Evolutionary conservation across 2,329 filamentous ascomycete species (phyloP).

Genomic region (Myriosclerotinia curreyana): DNA sequence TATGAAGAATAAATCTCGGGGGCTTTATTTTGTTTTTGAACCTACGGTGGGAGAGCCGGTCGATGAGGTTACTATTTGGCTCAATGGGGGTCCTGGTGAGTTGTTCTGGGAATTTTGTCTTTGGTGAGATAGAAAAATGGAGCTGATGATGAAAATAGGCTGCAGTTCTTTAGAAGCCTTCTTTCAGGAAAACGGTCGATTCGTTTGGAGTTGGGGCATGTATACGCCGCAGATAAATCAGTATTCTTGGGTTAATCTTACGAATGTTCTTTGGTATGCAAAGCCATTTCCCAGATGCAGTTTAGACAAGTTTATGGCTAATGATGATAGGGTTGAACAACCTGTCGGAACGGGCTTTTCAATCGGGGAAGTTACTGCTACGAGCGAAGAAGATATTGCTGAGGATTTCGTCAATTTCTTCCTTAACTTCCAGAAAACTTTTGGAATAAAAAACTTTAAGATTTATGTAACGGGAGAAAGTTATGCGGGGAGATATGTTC

Average conservation of each 20-base stretch:
- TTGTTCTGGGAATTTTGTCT: slow-evolving; percentile 45
- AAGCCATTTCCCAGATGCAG: slow-evolving; percentile 22
- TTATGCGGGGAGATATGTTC: slow-evolving; percentile 54
- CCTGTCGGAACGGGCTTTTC: slow-evolving; percentile 42
- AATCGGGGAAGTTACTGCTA: slow-evolving; percentile 34
- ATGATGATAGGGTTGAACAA: slow-evolving; percentile 48
- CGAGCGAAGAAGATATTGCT: slow-evolving; percentile 47
- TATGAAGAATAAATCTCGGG: slow-evolving; percentile 43
- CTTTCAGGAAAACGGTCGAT: slow-evolving; percentile 40
- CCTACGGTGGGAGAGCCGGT: slow-evolving; percentile 47
- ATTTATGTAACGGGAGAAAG: slow-evolving; percentile 55
- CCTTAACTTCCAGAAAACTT: slow-evolving; percentile 54
- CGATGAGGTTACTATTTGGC: slow-evolving; percentile 47
- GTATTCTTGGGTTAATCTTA: slow-evolving; percentile 42
- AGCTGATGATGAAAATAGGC: slow-evolving; percentile 37
- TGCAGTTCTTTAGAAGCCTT: slow-evolving; percentile 42
- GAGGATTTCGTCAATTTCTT: slow-evolving; percentile 49
- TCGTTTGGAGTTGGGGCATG: slow-evolving; percentile 38
- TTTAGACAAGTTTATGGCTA: slow-evolving; percentile 39
- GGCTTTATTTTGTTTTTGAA: slow-evolving; percentile 53
- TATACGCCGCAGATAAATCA: slow-evolving; percentile 32
- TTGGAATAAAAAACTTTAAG: slow-evolving; percentile 51
- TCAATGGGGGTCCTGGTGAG: slow-evolving; percentile 50
- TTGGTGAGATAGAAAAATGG: background rate
- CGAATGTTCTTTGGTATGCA: slow-evolving; percentile 41